Evolutionary conservation across 2,329 filamentous ascomycete species (phyloP).

Genomic region (Aspergillus sojae): DNA sequence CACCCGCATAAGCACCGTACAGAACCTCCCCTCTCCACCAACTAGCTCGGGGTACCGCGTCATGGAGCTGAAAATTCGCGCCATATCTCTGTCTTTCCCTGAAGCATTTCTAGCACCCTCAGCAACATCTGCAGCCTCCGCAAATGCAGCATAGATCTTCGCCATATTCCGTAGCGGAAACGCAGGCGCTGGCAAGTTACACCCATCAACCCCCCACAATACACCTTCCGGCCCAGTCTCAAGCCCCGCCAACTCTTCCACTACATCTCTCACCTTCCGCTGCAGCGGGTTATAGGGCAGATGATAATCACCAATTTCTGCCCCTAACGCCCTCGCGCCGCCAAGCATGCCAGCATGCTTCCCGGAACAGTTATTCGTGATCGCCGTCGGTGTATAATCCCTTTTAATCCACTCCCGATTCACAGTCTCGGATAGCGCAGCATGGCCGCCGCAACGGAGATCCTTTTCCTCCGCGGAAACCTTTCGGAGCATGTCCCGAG

Average conservation of each 20-base stretch:
- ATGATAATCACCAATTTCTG: constrained; percentile 39
- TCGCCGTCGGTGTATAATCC: constrained; percentile 40
- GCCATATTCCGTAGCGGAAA: constrained; percentile 42
- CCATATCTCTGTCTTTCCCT: constrained; percentile 30
- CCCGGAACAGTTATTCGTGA: constrained; percentile 53
- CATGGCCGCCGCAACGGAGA: constrained; percentile 49
- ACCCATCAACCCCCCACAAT: constrained; percentile 52
- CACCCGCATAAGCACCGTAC: constrained; percentile 48
- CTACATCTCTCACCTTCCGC: constrained; percentile 36
- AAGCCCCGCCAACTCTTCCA: constrained; percentile 41
- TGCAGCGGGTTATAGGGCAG: constrained; percentile 44
- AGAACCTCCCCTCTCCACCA: constrained; percentile 51
- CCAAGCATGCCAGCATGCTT: constrained; percentile 55
- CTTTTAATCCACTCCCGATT: constrained; percentile 45
- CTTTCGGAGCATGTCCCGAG: constrained; percentile 43
- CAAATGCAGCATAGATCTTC: constrained; percentile 42
- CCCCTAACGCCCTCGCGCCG: constrained; percentile 43
- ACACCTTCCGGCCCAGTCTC: constrained; percentile 13
- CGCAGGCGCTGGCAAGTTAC: constrained; percentile 53
- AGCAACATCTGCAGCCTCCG: constrained; percentile 31
- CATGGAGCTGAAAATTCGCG: constrained; percentile 50
- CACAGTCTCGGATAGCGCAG: constrained; percentile 37
- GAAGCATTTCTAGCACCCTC: not conserved
- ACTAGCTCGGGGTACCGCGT: constrained; percentile 46
- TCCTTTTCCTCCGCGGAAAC: constrained; percentile 37